Conservation (phyloP, 176 grass and related monocot species). For the Ampelocalamus luodianensis region DNA sequence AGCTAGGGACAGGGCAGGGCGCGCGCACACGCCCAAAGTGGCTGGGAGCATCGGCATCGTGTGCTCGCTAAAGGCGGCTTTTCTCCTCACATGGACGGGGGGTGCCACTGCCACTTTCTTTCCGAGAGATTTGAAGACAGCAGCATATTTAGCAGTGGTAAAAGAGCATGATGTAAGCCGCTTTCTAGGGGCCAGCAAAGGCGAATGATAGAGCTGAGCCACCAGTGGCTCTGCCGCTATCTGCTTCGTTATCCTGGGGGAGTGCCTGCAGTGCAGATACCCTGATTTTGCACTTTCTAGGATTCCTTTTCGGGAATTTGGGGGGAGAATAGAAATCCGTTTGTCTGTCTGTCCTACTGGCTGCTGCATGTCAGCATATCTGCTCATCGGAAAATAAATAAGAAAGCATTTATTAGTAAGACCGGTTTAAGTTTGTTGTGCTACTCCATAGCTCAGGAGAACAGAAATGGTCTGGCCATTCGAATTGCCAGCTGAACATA, state of each 20-base stretch:
- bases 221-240: too few relatives aligned
- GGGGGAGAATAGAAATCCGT: slow-evolving; percentile 40
- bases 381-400: background rate
- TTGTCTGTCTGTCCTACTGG: slow-evolving; percentile 30
- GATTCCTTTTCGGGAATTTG: slow-evolving; percentile 61
- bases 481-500: background rate
- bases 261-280: slow-evolving; percentile 31
- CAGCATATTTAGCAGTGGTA: slow-evolving; percentile 3
- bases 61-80: slow-evolving; percentile 55
- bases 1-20: slow-evolving; percentile 43
- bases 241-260: slow-evolving; percentile 34
- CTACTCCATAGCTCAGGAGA: background rate
- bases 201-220: slow-evolving; percentile 41
- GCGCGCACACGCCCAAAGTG: slow-evolving; percentile 46
- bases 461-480: slow-evolving; percentile 23
- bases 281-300: slow-evolving; percentile 48
- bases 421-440: background rate
- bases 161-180: slow-evolving; percentile 54
- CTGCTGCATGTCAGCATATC: slow-evolving; percentile 15
- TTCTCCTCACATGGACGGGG: slow-evolving; percentile 57
- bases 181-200: slow-evolving; percentile 58
- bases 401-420: background rate
- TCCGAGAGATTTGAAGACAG: slow-evolving; percentile 51
- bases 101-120: slow-evolving; percentile 29
- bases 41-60: slow-evolving; percentile 63